These are phyloP conservation scores for Globisporangium canariense DNA, from an alignment of 352 stramenopile species.

Conservation along the genomic window DNA sequence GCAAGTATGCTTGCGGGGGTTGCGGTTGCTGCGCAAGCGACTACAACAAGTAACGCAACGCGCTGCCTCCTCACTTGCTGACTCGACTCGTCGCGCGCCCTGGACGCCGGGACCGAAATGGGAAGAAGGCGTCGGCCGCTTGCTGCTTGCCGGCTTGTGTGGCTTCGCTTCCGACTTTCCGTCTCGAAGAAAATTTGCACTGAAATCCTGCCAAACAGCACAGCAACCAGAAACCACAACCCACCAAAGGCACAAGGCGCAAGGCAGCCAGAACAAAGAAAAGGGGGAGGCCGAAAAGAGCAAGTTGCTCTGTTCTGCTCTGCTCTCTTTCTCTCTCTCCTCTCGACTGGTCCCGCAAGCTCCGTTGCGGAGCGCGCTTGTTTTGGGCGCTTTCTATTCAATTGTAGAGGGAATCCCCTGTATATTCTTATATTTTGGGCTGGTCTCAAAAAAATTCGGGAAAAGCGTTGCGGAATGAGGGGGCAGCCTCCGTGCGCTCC, in stretches of 20 bases:
- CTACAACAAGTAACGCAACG: background rate
- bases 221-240: background rate
- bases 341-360: conserved; percentile 11
- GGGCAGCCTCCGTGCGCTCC: background rate
- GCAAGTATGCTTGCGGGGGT: conserved; percentile 5
- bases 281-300: conserved; percentile 6
- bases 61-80: background rate
- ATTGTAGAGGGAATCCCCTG: background rate
- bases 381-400: background rate
- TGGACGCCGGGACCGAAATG: no score
- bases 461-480: background rate
- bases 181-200: conserved; percentile 44
- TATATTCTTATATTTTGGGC: background rate
- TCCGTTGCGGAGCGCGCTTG: background rate
- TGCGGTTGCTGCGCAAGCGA: conserved; percentile 1
- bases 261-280: conserved; percentile 1
- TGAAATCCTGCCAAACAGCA: conserved; percentile 35
- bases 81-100: background rate
- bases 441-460: background rate
- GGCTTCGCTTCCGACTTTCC: conserved; percentile 31
- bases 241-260: background rate
- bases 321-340: conserved; percentile 6
- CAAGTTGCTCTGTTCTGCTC: conserved; percentile 8
- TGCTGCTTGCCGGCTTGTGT: background rate
- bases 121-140: no score